Percentiles rank a stretch among this genome's conserved stretches.
Evolutionary conservation across 768 basidiomycete genomes (phyloP).

Genomic region (Tricholoma terreum): DNA sequence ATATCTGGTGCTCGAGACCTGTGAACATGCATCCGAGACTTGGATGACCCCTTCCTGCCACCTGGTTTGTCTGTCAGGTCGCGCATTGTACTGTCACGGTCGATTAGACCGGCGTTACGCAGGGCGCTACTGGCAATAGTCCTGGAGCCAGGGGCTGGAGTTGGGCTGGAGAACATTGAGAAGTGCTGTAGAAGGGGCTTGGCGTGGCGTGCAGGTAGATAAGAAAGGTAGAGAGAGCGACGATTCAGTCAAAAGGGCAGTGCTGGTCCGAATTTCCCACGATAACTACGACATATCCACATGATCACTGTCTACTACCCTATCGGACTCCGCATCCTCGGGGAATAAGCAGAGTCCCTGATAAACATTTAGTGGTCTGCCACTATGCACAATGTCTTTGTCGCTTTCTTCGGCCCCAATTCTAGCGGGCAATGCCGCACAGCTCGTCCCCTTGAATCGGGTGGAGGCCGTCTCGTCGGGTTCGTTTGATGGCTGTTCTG

Average conservation of each 20-base stretch:
- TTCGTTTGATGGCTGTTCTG: not conserved
- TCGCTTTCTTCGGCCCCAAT: not conserved
- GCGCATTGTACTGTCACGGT: slow-evolving; percentile 73
- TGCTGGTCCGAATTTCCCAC: slow-evolving; percentile 25
- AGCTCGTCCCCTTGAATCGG: not conserved
- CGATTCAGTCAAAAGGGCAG: slow-evolving; percentile 34
- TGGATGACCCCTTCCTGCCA: slow-evolving; percentile 66
- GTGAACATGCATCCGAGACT: slow-evolving; percentile 60
- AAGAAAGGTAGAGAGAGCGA: slow-evolving; percentile 19
- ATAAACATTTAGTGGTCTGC: slow-evolving; percentile 8
- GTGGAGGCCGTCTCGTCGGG: not conserved
- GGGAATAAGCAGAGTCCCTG: slow-evolving; percentile 32
- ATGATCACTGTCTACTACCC: not conserved
- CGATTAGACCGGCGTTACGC: slow-evolving; percentile 71
- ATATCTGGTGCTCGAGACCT: slow-evolving; percentile 59
- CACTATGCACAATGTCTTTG: too few species aligned
- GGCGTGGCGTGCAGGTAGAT: too few species aligned
- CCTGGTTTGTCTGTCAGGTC: slow-evolving; percentile 68
- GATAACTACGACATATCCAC: slow-evolving; percentile 9
- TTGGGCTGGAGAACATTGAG: slow-evolving; percentile 58
- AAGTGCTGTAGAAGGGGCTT: slow-evolving; percentile 4
- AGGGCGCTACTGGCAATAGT: slow-evolving; percentile 59
- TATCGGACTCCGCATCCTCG: slow-evolving; percentile 18
- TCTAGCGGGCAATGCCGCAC: not conserved
- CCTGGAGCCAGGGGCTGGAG: slow-evolving; percentile 56